Percentiles rank a stretch among this genome's conserved stretches.
These are phyloP conservation scores for Penicilliopsis zonata DNA, from an alignment of 495 filamentous ascomycete genomes.

Conservation along the genomic window DNA sequence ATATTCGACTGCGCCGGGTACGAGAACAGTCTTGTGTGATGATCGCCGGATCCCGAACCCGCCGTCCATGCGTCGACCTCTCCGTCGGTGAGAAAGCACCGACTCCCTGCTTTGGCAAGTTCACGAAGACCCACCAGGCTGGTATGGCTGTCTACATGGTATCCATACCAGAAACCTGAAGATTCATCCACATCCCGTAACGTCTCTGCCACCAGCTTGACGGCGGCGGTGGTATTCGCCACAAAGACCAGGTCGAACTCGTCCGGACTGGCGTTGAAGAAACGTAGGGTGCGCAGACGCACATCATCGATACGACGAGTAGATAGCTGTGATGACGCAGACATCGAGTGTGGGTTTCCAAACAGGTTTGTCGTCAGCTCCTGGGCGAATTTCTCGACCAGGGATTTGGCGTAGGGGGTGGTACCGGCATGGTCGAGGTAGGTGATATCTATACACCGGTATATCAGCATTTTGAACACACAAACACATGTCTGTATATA, in stretches of 20 bases:
- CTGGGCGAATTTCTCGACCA: conserved; percentile 62
- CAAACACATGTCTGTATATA: not conserved
- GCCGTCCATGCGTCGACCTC: conserved; percentile 56
- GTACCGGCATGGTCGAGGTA: conserved; percentile 95
- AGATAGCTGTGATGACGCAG: conserved; percentile 65
- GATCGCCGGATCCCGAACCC: no score
- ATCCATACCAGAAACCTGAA: conserved; percentile 66
- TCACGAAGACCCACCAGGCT: conserved; percentile 79
- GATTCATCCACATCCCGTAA: conserved; percentile 47
- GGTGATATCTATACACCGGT: conserved; percentile 52
- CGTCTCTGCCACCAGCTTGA: conserved; percentile 73
- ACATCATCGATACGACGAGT: conserved; percentile 64
- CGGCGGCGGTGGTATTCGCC: conserved; percentile 81
- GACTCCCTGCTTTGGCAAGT: conserved; percentile 42
- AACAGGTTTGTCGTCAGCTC: conserved; percentile 72
- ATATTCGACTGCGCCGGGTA: conserved; percentile 92
- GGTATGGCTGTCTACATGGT: conserved; percentile 79
- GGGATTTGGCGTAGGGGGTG: conserved; percentile 67
- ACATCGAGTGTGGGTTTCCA: conserved; percentile 88
- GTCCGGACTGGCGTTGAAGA: conserved; percentile 76
- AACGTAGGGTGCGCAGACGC: conserved; percentile 56
- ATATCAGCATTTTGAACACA: no score
- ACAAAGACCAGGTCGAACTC: conserved; percentile 87
- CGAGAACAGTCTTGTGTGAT: conserved; percentile 59
- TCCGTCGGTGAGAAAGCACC: conserved; percentile 53